Evolutionary conservation across 768 basidiomycete genomes (phyloP).

Genomic region (Phlebiopsis flavidoalba): DNA sequence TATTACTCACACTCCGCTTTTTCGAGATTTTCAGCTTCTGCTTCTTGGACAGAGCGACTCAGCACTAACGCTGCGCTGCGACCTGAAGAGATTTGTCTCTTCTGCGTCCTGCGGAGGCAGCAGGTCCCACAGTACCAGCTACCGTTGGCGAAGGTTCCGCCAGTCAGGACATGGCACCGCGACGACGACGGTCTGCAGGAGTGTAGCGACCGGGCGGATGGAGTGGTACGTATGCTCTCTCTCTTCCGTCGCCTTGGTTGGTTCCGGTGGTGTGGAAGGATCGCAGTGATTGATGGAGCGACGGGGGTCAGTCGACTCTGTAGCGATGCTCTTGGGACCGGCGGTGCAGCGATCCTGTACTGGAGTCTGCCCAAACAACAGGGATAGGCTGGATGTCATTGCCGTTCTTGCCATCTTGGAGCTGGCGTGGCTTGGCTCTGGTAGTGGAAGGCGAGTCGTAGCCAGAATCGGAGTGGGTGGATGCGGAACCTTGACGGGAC

Average conservation of each 20-base stretch:
- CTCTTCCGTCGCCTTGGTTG: constrained; percentile 2
- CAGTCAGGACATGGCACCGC: constrained; percentile 18
- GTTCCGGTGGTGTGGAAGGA: constrained; percentile 14
- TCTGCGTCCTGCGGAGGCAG: constrained; percentile 38
- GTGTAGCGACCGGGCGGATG: constrained; percentile 14
- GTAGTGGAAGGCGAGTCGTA: constrained; percentile 14
- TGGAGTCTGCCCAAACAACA: constrained; percentile 16
- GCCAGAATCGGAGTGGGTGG: constrained; percentile 16
- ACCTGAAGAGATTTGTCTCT: constrained; percentile 29
- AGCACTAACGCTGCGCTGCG: constrained; percentile 41
- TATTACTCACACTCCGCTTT: constrained; percentile 48
- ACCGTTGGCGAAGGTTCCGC: constrained; percentile 45
- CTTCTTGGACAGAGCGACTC: constrained; percentile 44
- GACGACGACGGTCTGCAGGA: constrained; percentile 4
- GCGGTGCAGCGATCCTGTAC: background rate
- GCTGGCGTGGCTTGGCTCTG: background rate
- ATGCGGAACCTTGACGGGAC: constrained; percentile 4
- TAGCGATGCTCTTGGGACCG: background rate
- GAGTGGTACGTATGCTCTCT: constrained; percentile 14
- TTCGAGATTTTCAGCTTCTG: constrained; percentile 49
- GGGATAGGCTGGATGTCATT: constrained; percentile 17
- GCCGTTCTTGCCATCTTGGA: background rate
- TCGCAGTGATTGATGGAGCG: constrained; percentile 19
- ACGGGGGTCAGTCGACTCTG: background rate
- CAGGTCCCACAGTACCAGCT: constrained; percentile 48